These are phyloP conservation scores for Chaetomium cochliodes DNA, from an alignment of 495 filamentous ascomycete species.

Conservation along the genomic window DNA sequence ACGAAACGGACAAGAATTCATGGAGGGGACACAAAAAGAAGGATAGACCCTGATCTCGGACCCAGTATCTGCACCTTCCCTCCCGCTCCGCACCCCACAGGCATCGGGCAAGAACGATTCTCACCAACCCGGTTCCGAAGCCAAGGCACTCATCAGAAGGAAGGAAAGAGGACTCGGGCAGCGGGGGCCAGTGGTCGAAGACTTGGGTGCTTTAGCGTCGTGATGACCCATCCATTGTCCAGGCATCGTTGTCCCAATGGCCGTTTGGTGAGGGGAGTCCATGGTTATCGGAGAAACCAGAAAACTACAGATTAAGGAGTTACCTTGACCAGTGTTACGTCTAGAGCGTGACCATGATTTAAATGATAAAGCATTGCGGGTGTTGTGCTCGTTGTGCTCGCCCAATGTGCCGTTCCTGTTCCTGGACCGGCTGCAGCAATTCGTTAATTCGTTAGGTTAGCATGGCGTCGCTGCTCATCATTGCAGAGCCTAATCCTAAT, in stretches of 20 bases:
- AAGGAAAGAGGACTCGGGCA: no score
- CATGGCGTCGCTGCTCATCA: constrained; percentile 18
- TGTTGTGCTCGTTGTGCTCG: constrained; percentile 1
- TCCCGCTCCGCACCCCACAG: constrained; percentile 13
- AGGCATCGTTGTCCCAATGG: background rate
- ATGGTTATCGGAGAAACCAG: background rate
- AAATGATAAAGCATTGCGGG: constrained; percentile 15
- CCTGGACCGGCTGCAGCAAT: constrained; percentile 28
- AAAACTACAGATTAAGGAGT: no score
- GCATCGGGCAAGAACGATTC: constrained; percentile 14
- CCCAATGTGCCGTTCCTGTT: constrained; percentile 24
- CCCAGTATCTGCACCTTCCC: constrained; percentile 7
- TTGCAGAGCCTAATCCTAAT: constrained; percentile 25
- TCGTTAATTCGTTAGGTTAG: no score
- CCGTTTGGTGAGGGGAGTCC: background rate
- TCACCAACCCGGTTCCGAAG: constrained; percentile 7
- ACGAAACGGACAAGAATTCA: constrained; percentile 21
- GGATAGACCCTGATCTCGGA: constrained; percentile 16
- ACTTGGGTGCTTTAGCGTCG: no score
- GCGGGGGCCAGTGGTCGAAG: no score
- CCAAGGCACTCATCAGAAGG: no score
- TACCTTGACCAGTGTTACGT: no score
- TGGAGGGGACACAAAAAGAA: background rate
- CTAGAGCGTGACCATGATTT: constrained; percentile 9
- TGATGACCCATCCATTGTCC: background rate